Percentiles rank a stretch among this genome's conserved stretches.
Evolutionary conservation across 768 basidiomycete species (phyloP).

Genomic region (Panaeolus papilionaceus): DNA sequence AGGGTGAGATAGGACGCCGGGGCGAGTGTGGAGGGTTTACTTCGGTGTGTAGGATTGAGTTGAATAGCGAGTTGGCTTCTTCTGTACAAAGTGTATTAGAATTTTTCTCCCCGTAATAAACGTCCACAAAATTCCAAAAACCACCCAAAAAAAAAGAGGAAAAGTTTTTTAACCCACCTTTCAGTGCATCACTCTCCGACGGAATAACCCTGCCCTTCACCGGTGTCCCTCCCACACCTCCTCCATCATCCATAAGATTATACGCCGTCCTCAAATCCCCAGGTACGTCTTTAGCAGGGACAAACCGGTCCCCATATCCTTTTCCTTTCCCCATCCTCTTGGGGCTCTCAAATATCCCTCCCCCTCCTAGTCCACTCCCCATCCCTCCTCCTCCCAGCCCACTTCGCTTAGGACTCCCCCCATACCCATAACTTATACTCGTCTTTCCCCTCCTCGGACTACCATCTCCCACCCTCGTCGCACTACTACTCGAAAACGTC

Average conservation of each 20-base stretch:
- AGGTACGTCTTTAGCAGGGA: constrained; percentile 61
- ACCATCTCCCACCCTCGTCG: background rate
- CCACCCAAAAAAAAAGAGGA: background rate
- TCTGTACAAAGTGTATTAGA: constrained; percentile 44
- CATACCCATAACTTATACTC: constrained; percentile 11
- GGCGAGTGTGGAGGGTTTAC: constrained; percentile 73
- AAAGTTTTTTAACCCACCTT: constrained; percentile 47
- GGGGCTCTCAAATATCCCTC: constrained; percentile 12
- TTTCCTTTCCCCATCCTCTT: constrained; percentile 33
- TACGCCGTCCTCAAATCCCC: constrained; percentile 72
- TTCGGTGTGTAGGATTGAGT: constrained; percentile 76
- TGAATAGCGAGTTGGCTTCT: constrained; percentile 87
- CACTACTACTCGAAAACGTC: constrained; percentile 5
- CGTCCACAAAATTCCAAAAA: background rate
- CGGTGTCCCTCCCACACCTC: constrained; percentile 56
- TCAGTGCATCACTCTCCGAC: constrained; percentile 77
- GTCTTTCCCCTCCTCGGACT: constrained; percentile 16
- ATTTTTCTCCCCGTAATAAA: too few relatives aligned
- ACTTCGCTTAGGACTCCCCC: constrained; percentile 29
- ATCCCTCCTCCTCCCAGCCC: background rate
- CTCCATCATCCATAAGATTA: constrained; percentile 64
- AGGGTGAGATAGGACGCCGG: constrained; percentile 65
- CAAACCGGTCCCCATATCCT: constrained; percentile 71
- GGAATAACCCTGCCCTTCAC: constrained; percentile 70
- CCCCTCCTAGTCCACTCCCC: background rate